These are phyloP conservation scores for Pythium guiyangense DNA, from an alignment of 352 stramenopile genomes.

Conservation along the genomic window DNA sequence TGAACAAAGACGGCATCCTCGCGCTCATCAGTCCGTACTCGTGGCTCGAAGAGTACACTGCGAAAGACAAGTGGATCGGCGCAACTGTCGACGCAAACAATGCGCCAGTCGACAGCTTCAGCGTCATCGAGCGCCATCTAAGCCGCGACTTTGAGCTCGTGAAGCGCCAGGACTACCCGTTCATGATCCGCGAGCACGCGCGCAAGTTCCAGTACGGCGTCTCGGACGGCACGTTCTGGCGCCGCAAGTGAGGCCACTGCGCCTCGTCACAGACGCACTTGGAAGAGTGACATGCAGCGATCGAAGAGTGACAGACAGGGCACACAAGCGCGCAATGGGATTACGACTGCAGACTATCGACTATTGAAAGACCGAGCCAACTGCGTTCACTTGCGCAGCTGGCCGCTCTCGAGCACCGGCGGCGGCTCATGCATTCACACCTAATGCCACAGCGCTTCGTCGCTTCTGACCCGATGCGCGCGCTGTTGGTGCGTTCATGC, in stretches of 20 bases:
- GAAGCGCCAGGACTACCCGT: slow-evolving; percentile 79
- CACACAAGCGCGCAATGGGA: background rate
- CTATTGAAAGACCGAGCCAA: background rate
- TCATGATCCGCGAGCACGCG: slow-evolving; percentile 91
- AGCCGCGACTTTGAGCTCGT: slow-evolving; percentile 73
- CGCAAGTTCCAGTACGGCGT: slow-evolving; percentile 92
- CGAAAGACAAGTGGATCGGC: slow-evolving; percentile 87
- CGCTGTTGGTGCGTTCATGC: slow-evolving; percentile 23
- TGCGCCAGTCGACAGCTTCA: slow-evolving; percentile 61
- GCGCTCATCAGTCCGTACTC: slow-evolving; percentile 96
- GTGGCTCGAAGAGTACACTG: slow-evolving; percentile 96
- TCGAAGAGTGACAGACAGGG: too few species aligned
- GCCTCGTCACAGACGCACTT: background rate
- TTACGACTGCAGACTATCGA: background rate
- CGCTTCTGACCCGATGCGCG: slow-evolving; percentile 73
- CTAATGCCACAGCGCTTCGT: slow-evolving; percentile 69
- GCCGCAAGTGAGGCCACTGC: slow-evolving; percentile 39
- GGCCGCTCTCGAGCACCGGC: background rate
- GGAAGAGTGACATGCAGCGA: background rate
- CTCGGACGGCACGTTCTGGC: slow-evolving; percentile 86
- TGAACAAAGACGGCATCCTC: slow-evolving; percentile 90
- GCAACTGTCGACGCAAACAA: slow-evolving; percentile 35
- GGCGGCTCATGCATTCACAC: slow-evolving; percentile 65
- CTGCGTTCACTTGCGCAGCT: background rate
- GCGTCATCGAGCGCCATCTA: slow-evolving; percentile 53